Percentiles rank a stretch among this genome's conserved stretches.
Evolutionary conservation across 768 basidiomycete species (phyloP).

Genomic region (Boletus insuetus): DNA sequence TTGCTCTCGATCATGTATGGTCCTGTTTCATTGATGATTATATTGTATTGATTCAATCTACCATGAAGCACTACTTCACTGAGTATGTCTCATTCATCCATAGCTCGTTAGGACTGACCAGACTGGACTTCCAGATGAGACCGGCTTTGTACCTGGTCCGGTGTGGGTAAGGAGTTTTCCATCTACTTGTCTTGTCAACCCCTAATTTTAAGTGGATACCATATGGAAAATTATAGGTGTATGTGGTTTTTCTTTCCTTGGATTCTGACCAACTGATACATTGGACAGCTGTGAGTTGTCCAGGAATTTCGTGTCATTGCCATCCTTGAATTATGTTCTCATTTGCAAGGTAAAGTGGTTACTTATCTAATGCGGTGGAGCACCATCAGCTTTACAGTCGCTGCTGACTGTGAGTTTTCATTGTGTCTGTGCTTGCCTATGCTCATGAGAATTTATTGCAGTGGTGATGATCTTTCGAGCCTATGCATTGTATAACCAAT

Average conservation of each 20-base stretch:
- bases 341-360: background rate
- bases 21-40: background rate
- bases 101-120: background rate
- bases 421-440: too few relatives aligned
- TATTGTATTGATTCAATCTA: background rate
- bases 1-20: conserved; percentile 1
- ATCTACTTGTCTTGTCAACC: background rate
- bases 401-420: conserved; percentile 2
- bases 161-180: background rate
- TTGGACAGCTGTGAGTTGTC: background rate
- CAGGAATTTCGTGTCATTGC: background rate
- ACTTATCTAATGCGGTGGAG: background rate
- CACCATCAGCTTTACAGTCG: background rate
- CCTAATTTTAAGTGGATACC: background rate
- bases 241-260: background rate
- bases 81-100: background rate
- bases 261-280: background rate
- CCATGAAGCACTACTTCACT: background rate
- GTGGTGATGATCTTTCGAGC: conserved; percentile 10
- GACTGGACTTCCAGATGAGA: background rate
- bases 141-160: conserved; percentile 4
- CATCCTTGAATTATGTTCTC: background rate
- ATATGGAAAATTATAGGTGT: background rate
- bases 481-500: conserved; percentile 7
- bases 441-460: background rate